Base-by-base conservation (phyloP, 345 rosid genomes). In the Sisymbrium altissimum region DNA sequence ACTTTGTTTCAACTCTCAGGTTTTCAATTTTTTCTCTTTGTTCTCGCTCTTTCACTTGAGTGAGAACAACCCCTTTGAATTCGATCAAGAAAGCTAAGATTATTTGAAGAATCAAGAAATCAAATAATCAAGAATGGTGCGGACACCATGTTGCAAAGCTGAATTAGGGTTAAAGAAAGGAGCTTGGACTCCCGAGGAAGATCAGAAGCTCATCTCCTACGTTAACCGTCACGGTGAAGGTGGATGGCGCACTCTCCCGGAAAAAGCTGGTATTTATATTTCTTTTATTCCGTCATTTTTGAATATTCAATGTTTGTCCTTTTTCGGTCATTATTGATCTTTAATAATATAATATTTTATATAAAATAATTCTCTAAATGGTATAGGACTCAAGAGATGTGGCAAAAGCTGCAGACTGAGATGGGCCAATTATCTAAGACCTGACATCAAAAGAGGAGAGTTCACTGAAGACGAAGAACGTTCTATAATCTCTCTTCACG, bases 391-490 rank as follows among this genome's bases (percentile, higher is more conserved):
- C 7, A 75, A 81, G 56, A 81, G 88, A 58, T 81, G 84, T 39
- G 86, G 88, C 15, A 85, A 79, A 78, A 85, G 86, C 68, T 83
- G 88, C 50, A 77, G 88, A 63, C 58, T 85, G 29, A 81, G 88
- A 72, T 85, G 88, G 86, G 69, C 77, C 7, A 84, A 84, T 65
- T 84, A 84, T 49, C 81, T 84, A 1, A 69, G 84, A 66, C 88
- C 88, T 56, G 86, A 76, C 36, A 81, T 85, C 30, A 85, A 69
- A 73, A 81, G 86, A 81, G 86, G 84, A 53, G 81, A 81, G 21
- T 85, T 83, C 77, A 79, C 68, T 9, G 59, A 56, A 2, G 68
- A 85, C 1, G 88, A 85, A 15, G 85, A 83, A 44, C 38, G 49
- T 41, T 74, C 68, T 32, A 85, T 85, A 62, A 74, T 85, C 59